Base-by-base conservation (phyloP, 179 eudicot genomes). In the Carnegiea gigantea region DNA sequence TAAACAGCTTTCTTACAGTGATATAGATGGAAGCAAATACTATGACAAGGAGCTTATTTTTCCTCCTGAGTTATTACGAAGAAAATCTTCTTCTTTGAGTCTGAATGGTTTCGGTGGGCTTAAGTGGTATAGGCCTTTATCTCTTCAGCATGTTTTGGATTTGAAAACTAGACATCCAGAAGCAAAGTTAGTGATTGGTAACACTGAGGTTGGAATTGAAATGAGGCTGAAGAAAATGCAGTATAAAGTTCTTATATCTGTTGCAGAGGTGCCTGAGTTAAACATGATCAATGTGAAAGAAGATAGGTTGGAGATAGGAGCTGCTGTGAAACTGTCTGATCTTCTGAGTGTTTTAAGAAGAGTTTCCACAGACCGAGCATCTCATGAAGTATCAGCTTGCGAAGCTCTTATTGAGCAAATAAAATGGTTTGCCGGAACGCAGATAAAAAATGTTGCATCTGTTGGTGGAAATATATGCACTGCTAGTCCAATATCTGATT, bases 341-440 rank as follows among this genome's bases (percentile, higher is more conserved):
- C 93, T 97, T 62, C 83, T 80, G 38, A 83, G 74, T 77, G 79
- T 87, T 75, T 81, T 97, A 57, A 89, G 84, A 84, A 79, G 75
- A 82, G 88, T 85, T 77, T 51, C 78, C 13, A 71, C 60, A 65
- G 89, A 97, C 84, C 94, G 89, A 84, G 82, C 88, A 83, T 46
- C 88, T 84, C 88, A 89, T 85, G 92, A 92, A 87, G 86, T 91
- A 77, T 93, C 95, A 68, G 85, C 97, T 17, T 97, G 98, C 84
- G 88, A 86, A 79, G 91, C 98, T 77, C 86, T 97, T 76, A 86
- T 92, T 81, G 95, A 92, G 82, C 99, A 97, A 85, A 79, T 97
- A 81, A 95, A 89, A 86, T 97, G 99, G 99, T 97, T 97, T 88
- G 99, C 98, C 49, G 99, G 99, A 67, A 93, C 94, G 15, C 99